These are phyloP conservation scores for Diaporthe capsici DNA, from an alignment of 2,329 filamentous ascomycete species.

Conservation along the genomic window DNA sequence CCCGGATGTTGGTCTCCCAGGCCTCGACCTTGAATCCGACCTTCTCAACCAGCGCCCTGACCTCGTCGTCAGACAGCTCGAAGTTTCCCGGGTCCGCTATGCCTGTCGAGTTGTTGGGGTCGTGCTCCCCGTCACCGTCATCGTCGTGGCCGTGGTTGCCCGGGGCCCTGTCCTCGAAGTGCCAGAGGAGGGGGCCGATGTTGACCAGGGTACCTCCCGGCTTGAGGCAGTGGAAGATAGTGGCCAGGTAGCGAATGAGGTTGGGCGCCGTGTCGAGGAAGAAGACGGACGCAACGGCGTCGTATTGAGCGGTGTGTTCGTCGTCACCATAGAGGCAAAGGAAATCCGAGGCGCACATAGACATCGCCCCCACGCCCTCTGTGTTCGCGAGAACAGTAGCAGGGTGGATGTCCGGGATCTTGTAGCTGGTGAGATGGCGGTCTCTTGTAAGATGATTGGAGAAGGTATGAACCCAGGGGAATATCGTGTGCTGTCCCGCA, in stretches of 20 bases:
- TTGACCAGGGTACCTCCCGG: constrained; percentile 89
- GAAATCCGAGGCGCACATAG: constrained; percentile 95
- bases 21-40: constrained; percentile 83
- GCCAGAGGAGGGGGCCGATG: constrained; percentile 92
- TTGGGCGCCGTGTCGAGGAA: constrained; percentile 99
- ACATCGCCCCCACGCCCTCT: constrained; percentile 75
- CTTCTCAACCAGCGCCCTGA: constrained; percentile 79
- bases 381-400: constrained; percentile 63
- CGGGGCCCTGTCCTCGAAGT: constrained; percentile 84
- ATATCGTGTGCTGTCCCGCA: constrained; percentile 78
- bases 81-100: constrained; percentile 92
- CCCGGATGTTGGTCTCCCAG: constrained; percentile 70
- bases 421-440: constrained; percentile 81
- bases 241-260: constrained; percentile 88
- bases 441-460: constrained; percentile 83
- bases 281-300: constrained; percentile 91
- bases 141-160: constrained; percentile 68
- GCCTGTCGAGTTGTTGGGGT: constrained; percentile 68
- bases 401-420: constrained; percentile 86
- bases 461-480: constrained; percentile 89
- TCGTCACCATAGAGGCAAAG: constrained; percentile 83
- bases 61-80: constrained; percentile 91
- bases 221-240: constrained; percentile 82
- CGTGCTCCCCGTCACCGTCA: constrained; percentile 65
- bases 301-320: constrained; percentile 74